Percentiles rank a stretch among this genome's conserved stretches.
phyloP scores from a whole-genome alignment of 1,284 basidiomycete genomes.

The Uromyces viciae-fabae region DNA sequence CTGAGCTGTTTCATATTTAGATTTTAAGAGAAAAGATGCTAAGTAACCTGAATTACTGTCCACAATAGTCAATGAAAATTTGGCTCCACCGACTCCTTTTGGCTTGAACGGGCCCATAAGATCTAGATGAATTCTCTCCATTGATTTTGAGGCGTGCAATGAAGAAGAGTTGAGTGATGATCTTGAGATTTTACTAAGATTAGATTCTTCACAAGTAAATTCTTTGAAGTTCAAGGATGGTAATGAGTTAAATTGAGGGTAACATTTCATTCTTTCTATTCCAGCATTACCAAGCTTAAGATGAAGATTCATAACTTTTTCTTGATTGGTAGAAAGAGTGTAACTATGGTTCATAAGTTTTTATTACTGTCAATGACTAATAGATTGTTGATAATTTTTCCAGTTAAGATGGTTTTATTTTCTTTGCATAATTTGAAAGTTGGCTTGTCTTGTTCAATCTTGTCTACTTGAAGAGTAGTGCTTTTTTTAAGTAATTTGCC shows the following conservation, averaged over 20 bases:
- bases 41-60: neutral
- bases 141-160: neutral
- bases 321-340: too few relatives aligned
- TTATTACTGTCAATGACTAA: too few relatives aligned
- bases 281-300: neutral
- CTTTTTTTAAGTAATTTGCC: too few relatives aligned
- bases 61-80: neutral
- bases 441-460: neutral
- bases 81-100: neutral
- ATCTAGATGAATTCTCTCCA: neutral
- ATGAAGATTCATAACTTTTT: neutral
- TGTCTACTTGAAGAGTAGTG: too few relatives aligned
- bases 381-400: neutral
- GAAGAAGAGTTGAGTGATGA: neutral
- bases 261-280: neutral
- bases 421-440: neutral
- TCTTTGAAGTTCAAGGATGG: neutral
- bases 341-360: too few relatives aligned
- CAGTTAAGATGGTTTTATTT: neutral
- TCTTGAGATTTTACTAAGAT: neutral
- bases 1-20: neutral
- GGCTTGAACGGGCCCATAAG: neutral
- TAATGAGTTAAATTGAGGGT: neutral
- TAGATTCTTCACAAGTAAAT: neutral
- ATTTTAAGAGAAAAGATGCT: neutral